A percentile compares a stretch with the other conserved stretches of the same genome.
Evolutionary conservation across 441 rosid species (phyloP).

Genomic region (Brassica hybrid): DNA sequence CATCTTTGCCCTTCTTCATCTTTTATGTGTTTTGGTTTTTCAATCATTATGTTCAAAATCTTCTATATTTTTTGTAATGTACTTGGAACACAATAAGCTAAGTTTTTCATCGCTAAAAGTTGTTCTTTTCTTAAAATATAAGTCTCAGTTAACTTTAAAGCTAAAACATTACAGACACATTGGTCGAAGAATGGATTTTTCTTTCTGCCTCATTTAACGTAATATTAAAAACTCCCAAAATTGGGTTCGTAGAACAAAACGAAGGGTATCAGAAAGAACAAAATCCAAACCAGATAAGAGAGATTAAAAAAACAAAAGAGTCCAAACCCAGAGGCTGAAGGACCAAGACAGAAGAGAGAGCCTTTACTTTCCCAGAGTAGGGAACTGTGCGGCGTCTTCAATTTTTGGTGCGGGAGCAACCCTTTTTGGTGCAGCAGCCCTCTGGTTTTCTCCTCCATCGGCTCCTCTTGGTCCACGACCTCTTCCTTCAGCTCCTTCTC

Average conservation of each 20-base stretch:
- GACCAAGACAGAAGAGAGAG: not conserved
- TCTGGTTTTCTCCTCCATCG: conserved; percentile 5
- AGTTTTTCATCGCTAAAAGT: not conserved
- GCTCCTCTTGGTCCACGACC: conserved; percentile 49
- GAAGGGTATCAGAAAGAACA: conserved; percentile 34
- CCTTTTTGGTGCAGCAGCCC: not conserved
- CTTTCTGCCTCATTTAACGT: not conserved
- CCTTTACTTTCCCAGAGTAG: conserved; percentile 84
- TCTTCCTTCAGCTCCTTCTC: conserved; percentile 41
- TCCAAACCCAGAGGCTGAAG: not conserved
- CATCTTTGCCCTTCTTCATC: conserved; percentile 2
- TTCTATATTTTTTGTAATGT: conserved; percentile 37
- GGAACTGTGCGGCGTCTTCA: conserved; percentile 82
- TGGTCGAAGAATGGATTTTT: not conserved
- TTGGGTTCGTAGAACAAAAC: conserved; percentile 31
- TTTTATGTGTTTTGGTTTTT: conserved; percentile 20
- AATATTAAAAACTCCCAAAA: not conserved
- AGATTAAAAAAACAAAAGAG: conserved; percentile 22
- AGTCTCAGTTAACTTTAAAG: too few relatives aligned
- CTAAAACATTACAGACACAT: not conserved
- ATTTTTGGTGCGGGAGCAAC: conserved; percentile 63
- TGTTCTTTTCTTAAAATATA: too few relatives aligned
- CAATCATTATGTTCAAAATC: conserved; percentile 20
- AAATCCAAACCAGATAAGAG: conserved; percentile 22
- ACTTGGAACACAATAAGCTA: conserved; percentile 31